These are phyloP conservation scores for Talaromyces borbonicus DNA, from an alignment of 495 filamentous ascomycete genomes.

Conservation along the genomic window DNA sequence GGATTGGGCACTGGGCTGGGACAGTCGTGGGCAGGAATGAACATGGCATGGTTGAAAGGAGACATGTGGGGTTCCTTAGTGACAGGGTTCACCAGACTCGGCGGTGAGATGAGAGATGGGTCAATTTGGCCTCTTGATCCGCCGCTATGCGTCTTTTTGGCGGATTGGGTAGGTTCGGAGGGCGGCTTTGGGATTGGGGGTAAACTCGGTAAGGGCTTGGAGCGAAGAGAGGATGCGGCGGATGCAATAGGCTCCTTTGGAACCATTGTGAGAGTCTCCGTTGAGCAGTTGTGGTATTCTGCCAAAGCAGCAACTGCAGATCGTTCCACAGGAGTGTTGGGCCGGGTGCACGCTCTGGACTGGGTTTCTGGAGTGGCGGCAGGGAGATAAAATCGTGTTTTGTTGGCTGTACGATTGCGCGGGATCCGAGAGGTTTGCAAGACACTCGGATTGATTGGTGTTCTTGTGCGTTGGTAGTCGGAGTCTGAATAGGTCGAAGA, in stretches of 20 bases:
- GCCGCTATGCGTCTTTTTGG: constrained; percentile 22
- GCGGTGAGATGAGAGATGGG: constrained; percentile 35
- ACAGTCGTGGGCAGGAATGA: constrained; percentile 34
- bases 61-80: constrained; percentile 36
- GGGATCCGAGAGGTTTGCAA: constrained; percentile 13
- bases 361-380: constrained; percentile 23
- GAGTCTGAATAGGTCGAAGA: constrained; percentile 31
- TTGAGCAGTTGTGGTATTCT: constrained; percentile 16
- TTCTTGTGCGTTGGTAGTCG: constrained; percentile 21
- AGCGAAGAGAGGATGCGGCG: constrained; percentile 19
- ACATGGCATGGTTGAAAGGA: constrained; percentile 36
- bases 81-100: constrained; percentile 32
- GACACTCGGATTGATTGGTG: constrained; percentile 23
- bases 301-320: constrained; percentile 16
- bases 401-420: constrained; percentile 11
- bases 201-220: constrained; percentile 26
- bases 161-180: constrained; percentile 9
- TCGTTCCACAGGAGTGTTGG: constrained; percentile 23
- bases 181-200: constrained; percentile 20
- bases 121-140: constrained; percentile 26
- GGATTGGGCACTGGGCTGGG: constrained; percentile 35
- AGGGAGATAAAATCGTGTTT: constrained; percentile 21
- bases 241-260: constrained; percentile 11
- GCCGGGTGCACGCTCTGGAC: constrained; percentile 16
- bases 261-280: constrained; percentile 29